Conservation (phyloP, 1,139 yeast species). For the Debaryomycetaceae sp. region DNA sequence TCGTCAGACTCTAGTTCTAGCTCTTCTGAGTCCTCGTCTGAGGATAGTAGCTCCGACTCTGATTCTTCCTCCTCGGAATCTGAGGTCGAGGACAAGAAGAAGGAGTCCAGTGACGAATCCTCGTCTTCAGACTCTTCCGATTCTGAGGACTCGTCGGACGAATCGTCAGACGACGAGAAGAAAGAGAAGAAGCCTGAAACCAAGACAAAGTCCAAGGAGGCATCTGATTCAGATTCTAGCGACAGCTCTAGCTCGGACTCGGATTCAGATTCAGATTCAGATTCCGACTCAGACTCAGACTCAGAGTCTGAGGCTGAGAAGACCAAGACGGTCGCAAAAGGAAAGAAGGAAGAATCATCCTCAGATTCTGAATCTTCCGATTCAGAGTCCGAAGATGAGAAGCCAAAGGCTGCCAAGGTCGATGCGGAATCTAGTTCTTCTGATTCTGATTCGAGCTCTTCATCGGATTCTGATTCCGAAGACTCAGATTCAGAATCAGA, state of each 20-base stretch:
- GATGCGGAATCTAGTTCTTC: conserved; percentile 3
- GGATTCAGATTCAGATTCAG: conserved; percentile 10
- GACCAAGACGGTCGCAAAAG: not conserved
- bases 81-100: conserved; percentile 5
- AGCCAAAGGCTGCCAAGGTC: conserved; percentile 2
- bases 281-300: conserved; percentile 11
- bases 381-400: conserved; percentile 8
- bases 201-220: not conserved
- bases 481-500: conserved; percentile 20
- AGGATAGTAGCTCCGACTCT: conserved; percentile 7
- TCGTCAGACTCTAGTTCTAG: conserved; percentile 19
- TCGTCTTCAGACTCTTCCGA: conserved; percentile 6
- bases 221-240: conserved; percentile 6
- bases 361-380: conserved; percentile 10
- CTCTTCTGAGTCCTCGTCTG: conserved; percentile 18
- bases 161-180: conserved; percentile 8
- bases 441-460: conserved; percentile 3
- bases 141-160: conserved; percentile 5
- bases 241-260: conserved; percentile 8
- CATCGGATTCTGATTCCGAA: conserved; percentile 1
- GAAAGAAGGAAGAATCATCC: conserved; percentile 5
- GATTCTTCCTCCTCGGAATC: conserved; percentile 8
- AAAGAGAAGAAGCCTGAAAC: not conserved
- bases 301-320: conserved; percentile 15
- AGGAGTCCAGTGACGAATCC: conserved; percentile 14